Conservation (phyloP, 805 yeast genomes). For the Candida ovalis region DNA sequence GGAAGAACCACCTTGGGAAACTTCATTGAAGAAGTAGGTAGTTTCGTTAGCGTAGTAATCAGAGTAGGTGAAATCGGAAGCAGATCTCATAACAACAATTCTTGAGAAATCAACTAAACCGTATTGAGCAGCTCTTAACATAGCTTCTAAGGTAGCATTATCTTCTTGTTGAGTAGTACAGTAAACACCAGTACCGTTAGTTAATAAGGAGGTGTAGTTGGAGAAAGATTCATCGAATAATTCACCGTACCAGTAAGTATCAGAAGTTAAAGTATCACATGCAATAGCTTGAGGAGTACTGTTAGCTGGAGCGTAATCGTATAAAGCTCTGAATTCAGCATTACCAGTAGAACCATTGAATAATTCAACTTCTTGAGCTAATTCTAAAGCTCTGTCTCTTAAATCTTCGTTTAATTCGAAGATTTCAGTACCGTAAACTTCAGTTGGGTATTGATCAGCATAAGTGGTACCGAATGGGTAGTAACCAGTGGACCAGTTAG, state of each 20-base stretch:
- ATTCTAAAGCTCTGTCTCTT: slow-evolving; percentile 52
- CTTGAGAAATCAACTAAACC: slow-evolving; percentile 57
- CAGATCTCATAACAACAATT: slow-evolving; percentile 57
- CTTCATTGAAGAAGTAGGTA: slow-evolving; percentile 46
- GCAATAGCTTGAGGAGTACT: slow-evolving; percentile 42
- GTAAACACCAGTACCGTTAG: slow-evolving; percentile 57
- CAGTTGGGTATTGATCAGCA: slow-evolving; percentile 48
- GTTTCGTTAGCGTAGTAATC: slow-evolving; percentile 34
- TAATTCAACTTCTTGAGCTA: slow-evolving; percentile 44
- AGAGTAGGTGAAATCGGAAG: slow-evolving; percentile 54
- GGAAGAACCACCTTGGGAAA: slow-evolving; percentile 47
- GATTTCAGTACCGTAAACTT: slow-evolving; percentile 61
- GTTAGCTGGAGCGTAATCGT: slow-evolving; percentile 48
- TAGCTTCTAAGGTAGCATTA: slow-evolving; percentile 58
- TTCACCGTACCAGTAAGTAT: slow-evolving; percentile 56
- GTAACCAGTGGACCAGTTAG: slow-evolving; percentile 60
- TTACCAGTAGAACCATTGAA: slow-evolving; percentile 44
- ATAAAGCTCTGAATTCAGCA: slow-evolving; percentile 43
- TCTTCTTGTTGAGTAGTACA: slow-evolving; percentile 67
- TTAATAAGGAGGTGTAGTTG: slow-evolving; percentile 43
- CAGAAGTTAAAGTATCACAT: slow-evolving; percentile 61
- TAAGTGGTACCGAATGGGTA: slow-evolving; percentile 49
- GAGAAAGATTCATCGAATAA: slow-evolving; percentile 47
- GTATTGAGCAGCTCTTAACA: slow-evolving; percentile 48
- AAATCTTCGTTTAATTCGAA: slow-evolving; percentile 57